Evolutionary conservation across 129 eudicot genomes (phyloP).

Genomic region (Helianthus tuberosus): DNA sequence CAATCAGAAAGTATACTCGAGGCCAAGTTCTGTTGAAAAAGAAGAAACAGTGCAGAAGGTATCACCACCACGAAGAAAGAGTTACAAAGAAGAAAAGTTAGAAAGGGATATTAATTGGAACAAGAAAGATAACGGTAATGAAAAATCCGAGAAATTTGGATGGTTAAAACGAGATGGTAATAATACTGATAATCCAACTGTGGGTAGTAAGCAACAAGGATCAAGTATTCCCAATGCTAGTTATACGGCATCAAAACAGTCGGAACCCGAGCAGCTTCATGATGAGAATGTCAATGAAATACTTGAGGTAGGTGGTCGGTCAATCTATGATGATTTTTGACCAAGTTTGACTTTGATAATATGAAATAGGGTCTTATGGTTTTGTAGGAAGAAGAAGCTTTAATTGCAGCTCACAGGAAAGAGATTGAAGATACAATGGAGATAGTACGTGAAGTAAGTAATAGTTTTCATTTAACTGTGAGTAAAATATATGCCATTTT

Average conservation of each 20-base stretch:
- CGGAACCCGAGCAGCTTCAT: conserved; percentile 57
- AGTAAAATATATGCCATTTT: too few species aligned
- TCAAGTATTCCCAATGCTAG: conserved; percentile 40
- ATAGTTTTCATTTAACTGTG: neutral
- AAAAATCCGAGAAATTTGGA: conserved; percentile 62
- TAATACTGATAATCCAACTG: conserved; percentile 39
- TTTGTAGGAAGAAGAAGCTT: conserved; percentile 89
- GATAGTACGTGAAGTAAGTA: conserved; percentile 91
- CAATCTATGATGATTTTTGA: conserved; percentile 6
- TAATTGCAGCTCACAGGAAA: conserved; percentile 91
- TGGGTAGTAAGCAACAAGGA: conserved; percentile 58
- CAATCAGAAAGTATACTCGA: conserved; percentile 51
- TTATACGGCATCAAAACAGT: conserved; percentile 41
- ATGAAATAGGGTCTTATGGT: neutral
- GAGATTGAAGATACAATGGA: conserved; percentile 99
- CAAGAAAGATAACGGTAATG: conserved; percentile 61
- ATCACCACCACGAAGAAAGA: conserved; percentile 87
- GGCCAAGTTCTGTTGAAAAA: conserved; percentile 49
- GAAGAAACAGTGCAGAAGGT: conserved; percentile 89
- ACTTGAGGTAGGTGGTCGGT: conserved; percentile 70
- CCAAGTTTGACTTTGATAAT: neutral
- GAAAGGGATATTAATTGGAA: conserved; percentile 56
- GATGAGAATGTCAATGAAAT: conserved; percentile 82
- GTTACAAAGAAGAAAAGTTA: conserved; percentile 64
- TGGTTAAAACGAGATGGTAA: conserved; percentile 50